Base-by-base conservation (phyloP, 1,284 basidiomycete species). In the Leccinum huronense region DNA sequence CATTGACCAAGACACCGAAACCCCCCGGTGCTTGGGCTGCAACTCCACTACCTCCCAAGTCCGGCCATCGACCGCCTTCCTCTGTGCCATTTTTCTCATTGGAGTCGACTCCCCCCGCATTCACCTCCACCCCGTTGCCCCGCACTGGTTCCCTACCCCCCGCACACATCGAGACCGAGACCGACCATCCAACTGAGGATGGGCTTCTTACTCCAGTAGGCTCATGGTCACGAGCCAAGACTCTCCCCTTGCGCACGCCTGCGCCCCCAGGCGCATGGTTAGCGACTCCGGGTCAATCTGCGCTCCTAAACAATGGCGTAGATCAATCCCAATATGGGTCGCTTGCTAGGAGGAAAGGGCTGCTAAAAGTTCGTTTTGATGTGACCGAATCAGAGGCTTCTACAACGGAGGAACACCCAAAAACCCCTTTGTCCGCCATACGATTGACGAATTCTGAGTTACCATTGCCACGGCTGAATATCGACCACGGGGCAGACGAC, bases 181-280 rank as follows among this genome's bases (percentile, higher is more conserved):
- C 53, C 13, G 58, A 73, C 33, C 33, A 55, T 45, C 64, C 68
- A 9, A 62, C 65, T 38, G 73, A 76, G 19, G 76, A 71, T 63
- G 77, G 75, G 23, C 73, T 81, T 56, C 72, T 78, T 5, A 83
- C 84, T 5, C 83, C 84, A 5, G 72, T 77, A 33, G 70, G 79
- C 40, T 80, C 83, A 19, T 69, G 83, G 51, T 80, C 81, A 16
- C 80, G 79, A 65, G 78, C 78, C 33, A 76, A 73, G 10, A 74
- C 82, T 10, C 73, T 84, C 9, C 80, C 83, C 30, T 65, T 77
- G 36, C 83, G 83, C 63, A 91, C 88, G 1, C 90, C 90, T 51
- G 86, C 83, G 5, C 84, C 83, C 7, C 89, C 90, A n/a, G 90
- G 90, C 30, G 88, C 81, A 40, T 91, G 88, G 88, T 67, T 84